Conservation (phyloP, 495 filamentous ascomycete genomes). For the Xanthoparmelia taractica region DNA sequence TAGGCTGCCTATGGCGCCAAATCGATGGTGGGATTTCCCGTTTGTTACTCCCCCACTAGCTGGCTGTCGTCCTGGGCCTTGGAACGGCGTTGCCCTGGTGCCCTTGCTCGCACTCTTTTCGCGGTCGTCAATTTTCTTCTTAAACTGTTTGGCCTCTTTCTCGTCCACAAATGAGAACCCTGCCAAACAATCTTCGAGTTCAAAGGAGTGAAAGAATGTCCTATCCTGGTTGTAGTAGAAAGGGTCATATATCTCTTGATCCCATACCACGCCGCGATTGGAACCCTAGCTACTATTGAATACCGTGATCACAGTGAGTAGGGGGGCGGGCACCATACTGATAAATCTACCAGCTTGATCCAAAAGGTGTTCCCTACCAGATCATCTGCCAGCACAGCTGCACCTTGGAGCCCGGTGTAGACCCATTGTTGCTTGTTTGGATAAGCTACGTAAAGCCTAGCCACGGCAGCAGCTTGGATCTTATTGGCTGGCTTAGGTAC, state of each 20-base stretch:
- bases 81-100: conserved; percentile 69
- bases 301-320: background rate
- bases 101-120: conserved; percentile 89
- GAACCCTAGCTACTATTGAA: conserved; percentile 47
- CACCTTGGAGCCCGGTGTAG: conserved; percentile 89
- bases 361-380: conserved; percentile 91
- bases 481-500: conserved; percentile 92
- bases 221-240: conserved; percentile 94
- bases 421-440: conserved; percentile 83
- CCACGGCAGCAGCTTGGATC: conserved; percentile 88
- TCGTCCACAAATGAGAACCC: conserved; percentile 89
- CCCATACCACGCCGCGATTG: conserved; percentile 89
- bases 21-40: conserved; percentile 39
- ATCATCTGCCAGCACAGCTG: conserved; percentile 88
- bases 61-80: conserved; percentile 41
- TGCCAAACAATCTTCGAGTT: conserved; percentile 82
- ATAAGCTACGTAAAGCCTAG: conserved; percentile 87
- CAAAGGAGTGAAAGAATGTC: conserved; percentile 94
- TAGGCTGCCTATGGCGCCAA: conserved; percentile 58
- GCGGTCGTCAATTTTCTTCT: conserved; percentile 88
- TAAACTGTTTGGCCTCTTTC: conserved; percentile 90
- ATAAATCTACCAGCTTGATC: conserved; percentile 94
- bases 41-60: conserved; percentile 36
- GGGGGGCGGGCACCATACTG: conserved; percentile 50
- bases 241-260: conserved; percentile 92